Evolutionary conservation across 2,329 filamentous ascomycete genomes (phyloP).

Genomic region (Eutypella sp.): DNA sequence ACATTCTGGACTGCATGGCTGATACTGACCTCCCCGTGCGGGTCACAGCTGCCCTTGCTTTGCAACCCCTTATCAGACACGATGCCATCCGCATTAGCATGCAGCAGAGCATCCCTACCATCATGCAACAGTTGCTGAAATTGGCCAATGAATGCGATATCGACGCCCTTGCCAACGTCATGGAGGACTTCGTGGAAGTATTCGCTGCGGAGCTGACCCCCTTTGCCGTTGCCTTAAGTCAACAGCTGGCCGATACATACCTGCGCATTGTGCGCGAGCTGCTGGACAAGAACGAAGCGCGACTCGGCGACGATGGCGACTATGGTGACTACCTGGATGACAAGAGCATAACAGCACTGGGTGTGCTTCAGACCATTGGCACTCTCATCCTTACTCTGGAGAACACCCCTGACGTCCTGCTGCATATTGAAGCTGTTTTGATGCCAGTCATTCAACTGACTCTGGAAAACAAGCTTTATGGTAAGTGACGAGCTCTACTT

Average conservation of each 20-base stretch:
- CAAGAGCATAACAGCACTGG: constrained; percentile 95
- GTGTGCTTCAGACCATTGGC: constrained; percentile 94
- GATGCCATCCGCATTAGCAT: constrained; percentile 91
- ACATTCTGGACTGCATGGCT: constrained; percentile 95
- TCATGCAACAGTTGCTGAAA: constrained; percentile 98
- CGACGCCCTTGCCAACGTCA: constrained; percentile 93
- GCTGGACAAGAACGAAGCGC: constrained; percentile 78
- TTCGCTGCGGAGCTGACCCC: constrained; percentile 96
- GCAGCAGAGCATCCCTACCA: constrained; percentile 96
- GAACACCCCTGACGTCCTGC: constrained; percentile 90
- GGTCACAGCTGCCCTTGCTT: constrained; percentile 86
- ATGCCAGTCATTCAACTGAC: constrained; percentile 98
- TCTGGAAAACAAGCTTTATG: constrained; percentile 94
- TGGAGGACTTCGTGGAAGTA: constrained; percentile 99
- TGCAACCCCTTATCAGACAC: constrained; percentile 93
- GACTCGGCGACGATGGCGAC: constrained; percentile 68
- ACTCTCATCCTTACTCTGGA: constrained; percentile 95
- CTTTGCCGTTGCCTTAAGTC: constrained; percentile 91
- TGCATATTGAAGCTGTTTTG: constrained; percentile 90
- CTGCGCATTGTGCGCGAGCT: constrained; percentile 88
- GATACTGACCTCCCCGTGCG: constrained; percentile 89
- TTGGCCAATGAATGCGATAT: constrained; percentile 97
- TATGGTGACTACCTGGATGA: constrained; percentile 93
- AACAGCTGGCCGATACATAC: constrained; percentile 94
- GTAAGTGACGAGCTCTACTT: constrained; percentile 37